Evolutionary conservation across 1,139 yeast species (phyloP), one percentile per base, ranked within the genome.

Genomic region (Blastobotrys elegans): DNA sequence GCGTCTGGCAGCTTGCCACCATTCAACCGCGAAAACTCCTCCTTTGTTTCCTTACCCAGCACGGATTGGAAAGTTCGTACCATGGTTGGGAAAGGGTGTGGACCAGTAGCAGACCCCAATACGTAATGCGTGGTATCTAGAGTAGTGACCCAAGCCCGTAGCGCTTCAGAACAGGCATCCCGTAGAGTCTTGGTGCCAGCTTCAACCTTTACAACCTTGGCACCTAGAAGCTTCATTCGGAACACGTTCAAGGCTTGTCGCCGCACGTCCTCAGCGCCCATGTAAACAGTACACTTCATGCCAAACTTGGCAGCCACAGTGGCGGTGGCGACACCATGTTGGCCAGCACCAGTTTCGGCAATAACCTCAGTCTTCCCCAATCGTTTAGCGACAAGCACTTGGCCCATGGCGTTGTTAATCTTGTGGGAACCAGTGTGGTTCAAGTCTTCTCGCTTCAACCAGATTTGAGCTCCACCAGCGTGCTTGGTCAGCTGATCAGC

Each of bases 281-380:
- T 92, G 64, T 80, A 92, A 33, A 92, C 95, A n/a, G 88, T 87
- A 73, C 98, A 92, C 64, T 85, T 80, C 69, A 92, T 68, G 46
- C 98, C 98, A 60, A 92, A 92, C 68, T 92, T 94, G 56, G 99
- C 99, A 71, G 96, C 90, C 0, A 96, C 97, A 49, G 98, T 92
- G 27, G 99, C 99, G 50, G 98, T 92, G 40, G 99, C 99, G 39
- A 92, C 99, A 72, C 99, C 99, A 66, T 92, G 99, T 73, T 92
- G 99, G 54, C 99, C 99, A 47, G 99, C 99, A 68, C 99, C 99
- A 40, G 99, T 92, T 72, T 92, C 99, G 40, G 99, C 99, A 65
- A 92, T 92, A 53, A 92, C 80, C 59, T 85, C 82, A 53, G 73
- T 81, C 73, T 92, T 92, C 43, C 98, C 98, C 58, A 94, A 75